Evolutionary conservation across 768 basidiomycete genomes (phyloP).

Genomic region (Hortiboletus campestris): DNA sequence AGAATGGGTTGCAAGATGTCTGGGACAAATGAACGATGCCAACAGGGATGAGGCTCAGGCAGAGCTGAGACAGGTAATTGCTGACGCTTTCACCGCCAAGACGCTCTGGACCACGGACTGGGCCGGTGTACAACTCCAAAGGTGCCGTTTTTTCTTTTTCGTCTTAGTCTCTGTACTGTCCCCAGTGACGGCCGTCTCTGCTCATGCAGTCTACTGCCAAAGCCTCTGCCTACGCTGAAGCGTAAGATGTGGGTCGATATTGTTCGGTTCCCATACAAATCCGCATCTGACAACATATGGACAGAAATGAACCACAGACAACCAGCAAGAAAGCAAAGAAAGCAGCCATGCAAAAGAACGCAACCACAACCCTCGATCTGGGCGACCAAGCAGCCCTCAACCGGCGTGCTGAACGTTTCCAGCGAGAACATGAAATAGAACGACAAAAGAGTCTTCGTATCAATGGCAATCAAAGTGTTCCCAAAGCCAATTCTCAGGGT

Average conservation of each 20-base stretch:
- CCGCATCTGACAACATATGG: constrained; percentile 8
- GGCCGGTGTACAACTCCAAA: constrained; percentile 82
- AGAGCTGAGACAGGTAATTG: constrained; percentile 96
- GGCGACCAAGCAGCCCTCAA: constrained; percentile 69
- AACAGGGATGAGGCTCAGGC: constrained; percentile 88
- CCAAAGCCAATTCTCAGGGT: constrained; percentile 49
- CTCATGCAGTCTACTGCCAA: constrained; percentile 53
- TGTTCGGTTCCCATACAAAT: not conserved
- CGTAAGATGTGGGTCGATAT: constrained; percentile 59
- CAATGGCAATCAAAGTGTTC: constrained; percentile 32
- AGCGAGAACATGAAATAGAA: constrained; percentile 86
- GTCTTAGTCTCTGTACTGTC: constrained; percentile 7
- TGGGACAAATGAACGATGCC: constrained; percentile 85
- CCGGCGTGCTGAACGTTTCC: constrained; percentile 84
- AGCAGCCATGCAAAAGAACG: constrained; percentile 40
- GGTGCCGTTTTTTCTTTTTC: constrained; percentile 42
- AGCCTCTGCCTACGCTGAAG: constrained; percentile 57
- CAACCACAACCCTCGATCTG: constrained; percentile 44
- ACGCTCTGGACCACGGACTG: constrained; percentile 94
- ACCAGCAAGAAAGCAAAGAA: constrained; percentile 67
- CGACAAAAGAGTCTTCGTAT: constrained; percentile 50
- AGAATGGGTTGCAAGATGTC: constrained; percentile 92
- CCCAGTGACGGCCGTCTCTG: constrained; percentile 19
- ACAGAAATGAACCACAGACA: constrained; percentile 38
- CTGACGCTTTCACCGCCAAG: constrained; percentile 82